A percentile compares a stretch with the other conserved stretches of the same genome.
These are phyloP conservation scores for Paraphoma chrysanthemicola DNA, from an alignment of 2,329 filamentous ascomycete species.

Conservation along the genomic window DNA sequence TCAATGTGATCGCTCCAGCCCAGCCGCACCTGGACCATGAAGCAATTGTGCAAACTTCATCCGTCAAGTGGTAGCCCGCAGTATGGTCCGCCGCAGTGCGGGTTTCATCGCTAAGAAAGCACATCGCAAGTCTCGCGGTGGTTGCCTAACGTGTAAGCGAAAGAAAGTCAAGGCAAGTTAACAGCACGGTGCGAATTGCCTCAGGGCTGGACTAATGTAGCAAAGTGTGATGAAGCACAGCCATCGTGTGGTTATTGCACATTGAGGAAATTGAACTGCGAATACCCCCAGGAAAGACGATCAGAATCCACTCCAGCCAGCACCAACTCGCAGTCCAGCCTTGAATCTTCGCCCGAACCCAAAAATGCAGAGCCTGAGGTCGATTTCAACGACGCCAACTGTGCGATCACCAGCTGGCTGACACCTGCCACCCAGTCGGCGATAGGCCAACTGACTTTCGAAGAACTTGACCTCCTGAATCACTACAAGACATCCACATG, in stretches of 20 bases:
- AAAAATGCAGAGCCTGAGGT: not conserved
- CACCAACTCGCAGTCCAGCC: not conserved
- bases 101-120: conserved; percentile 42
- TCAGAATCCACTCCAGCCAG: conserved; percentile 8
- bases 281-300: conserved; percentile 24
- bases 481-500: conserved; percentile 36
- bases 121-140: conserved; percentile 40
- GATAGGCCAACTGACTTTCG: conserved; percentile 24
- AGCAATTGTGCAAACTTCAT: not conserved
- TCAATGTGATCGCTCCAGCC: no score
- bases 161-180: conserved; percentile 43
- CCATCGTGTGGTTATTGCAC: conserved; percentile 38
- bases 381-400: conserved; percentile 20
- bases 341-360: not conserved
- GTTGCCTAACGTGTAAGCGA: conserved; percentile 40
- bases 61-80: not conserved
- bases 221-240: conserved; percentile 39
- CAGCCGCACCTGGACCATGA: not conserved
- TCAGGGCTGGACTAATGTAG: not conserved
- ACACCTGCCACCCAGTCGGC: conserved; percentile 26
- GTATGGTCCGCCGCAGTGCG: conserved; percentile 33
- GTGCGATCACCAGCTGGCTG: conserved; percentile 16
- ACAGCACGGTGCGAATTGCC: not conserved
- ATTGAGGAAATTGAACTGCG: conserved; percentile 30
- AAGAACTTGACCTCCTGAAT: conserved; percentile 32